These are phyloP conservation scores for Fusarium caatingaense DNA, from an alignment of 2,329 filamentous ascomycete genomes.

Conservation along the genomic window DNA sequence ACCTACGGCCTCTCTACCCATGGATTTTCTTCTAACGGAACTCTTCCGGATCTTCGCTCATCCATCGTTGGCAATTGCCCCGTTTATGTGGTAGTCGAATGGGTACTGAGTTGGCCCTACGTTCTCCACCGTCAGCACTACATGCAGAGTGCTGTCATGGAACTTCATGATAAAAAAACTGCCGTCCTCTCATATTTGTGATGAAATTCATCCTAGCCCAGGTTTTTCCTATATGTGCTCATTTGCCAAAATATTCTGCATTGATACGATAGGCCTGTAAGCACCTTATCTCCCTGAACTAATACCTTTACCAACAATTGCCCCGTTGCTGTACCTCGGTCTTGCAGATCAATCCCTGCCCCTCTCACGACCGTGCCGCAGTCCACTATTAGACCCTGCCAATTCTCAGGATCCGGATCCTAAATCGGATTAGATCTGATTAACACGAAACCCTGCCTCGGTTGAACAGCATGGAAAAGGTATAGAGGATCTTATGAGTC, in stretches of 20 bases:
- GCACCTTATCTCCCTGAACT: background rate
- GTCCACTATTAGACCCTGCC: background rate
- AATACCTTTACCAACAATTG: background rate
- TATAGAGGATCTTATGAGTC: background rate
- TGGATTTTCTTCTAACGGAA: background rate
- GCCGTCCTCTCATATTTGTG: background rate
- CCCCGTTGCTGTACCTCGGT: background rate
- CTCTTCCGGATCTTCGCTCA: constrained; percentile 6
- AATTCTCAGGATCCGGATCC: background rate
- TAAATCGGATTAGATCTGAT: constrained; percentile 35
- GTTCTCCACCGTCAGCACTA: background rate
- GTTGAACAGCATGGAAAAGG: constrained; percentile 1
- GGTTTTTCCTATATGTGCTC: background rate
- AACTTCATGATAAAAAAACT: background rate
- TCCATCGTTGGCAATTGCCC: background rate
- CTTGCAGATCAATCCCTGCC: background rate
- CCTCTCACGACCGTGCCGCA: constrained; percentile 4
- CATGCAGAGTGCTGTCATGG: too few relatives aligned
- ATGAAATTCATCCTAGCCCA: background rate
- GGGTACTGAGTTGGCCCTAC: background rate
- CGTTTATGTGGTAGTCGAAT: background rate
- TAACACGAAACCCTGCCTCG: background rate
- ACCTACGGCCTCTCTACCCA: background rate
- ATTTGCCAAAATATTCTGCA: background rate
- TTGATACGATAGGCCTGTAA: background rate